phyloP scores from a whole-genome alignment of 805 yeast species.

The Phaffomyces opuntiae region DNA sequence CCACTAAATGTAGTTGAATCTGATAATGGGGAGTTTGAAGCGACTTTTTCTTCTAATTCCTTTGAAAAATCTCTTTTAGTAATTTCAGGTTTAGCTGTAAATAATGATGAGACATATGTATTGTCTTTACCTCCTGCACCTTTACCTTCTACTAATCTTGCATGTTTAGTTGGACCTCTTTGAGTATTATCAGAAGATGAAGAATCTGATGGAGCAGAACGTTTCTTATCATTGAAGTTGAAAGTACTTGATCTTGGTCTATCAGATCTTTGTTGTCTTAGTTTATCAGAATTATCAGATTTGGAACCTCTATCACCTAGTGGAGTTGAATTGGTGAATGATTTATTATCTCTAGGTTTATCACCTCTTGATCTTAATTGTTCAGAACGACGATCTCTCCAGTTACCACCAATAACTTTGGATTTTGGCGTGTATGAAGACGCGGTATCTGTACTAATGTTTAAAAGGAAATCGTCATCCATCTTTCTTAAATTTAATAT shows the following conservation, averaged over 20 bases:
- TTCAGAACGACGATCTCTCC: constrained; percentile 70
- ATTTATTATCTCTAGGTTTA: constrained; percentile 1
- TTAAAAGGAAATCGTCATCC: constrained; percentile 73
- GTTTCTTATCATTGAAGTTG: constrained; percentile 5
- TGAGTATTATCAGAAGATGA: background rate
- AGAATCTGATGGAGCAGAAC: constrained; percentile 10
- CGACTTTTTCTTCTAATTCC: constrained; percentile 29
- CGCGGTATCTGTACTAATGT: constrained; percentile 48
- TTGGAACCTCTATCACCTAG: constrained; percentile 2
- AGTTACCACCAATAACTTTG: constrained; percentile 64
- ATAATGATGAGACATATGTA: constrained; percentile 79
- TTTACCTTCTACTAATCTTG: constrained; percentile 38
- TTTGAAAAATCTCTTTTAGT: constrained; percentile 33
- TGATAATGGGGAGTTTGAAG: constrained; percentile 80
- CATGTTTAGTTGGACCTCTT: constrained; percentile 28
- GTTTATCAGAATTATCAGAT: too few relatives aligned
- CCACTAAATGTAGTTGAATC: constrained; percentile 67
- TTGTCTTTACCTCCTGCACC: constrained; percentile 48
- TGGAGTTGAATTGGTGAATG: constrained; percentile 1
- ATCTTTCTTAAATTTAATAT: constrained; percentile 2
- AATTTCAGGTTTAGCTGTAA: constrained; percentile 59
- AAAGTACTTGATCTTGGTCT: constrained; percentile 5
- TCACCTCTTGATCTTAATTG: constrained; percentile 19
- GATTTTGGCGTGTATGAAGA: constrained; percentile 18
- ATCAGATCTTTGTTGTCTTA: background rate